Conservation (phyloP, 768 basidiomycete species). For the Trametes coccinea region DNA sequence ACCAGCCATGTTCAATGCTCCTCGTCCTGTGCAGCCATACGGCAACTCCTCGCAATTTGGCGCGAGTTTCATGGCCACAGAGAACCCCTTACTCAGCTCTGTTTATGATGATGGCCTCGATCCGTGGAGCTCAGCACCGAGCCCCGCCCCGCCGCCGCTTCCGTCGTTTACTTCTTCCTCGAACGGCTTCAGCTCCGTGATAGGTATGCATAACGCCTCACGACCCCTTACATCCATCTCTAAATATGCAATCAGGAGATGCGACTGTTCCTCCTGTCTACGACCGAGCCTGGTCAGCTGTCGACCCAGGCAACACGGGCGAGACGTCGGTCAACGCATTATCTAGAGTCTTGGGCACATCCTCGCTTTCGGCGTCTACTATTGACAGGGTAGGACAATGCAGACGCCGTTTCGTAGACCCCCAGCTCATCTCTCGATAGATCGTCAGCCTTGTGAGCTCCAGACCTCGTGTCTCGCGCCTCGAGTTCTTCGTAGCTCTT, state of each 20-base stretch:
- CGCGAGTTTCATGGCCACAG: slow-evolving; percentile 63
- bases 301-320: slow-evolving; percentile 70
- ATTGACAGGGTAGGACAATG: slow-evolving; percentile 74
- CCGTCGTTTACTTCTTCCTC: slow-evolving; percentile 48
- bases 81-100: slow-evolving; percentile 69
- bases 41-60: slow-evolving; percentile 59
- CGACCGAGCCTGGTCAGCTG: slow-evolving; percentile 66
- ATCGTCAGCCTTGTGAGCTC: slow-evolving; percentile 90
- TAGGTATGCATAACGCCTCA: slow-evolving; percentile 44
- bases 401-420: no score
- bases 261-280: slow-evolving; percentile 82
- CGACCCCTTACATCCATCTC: not conserved
- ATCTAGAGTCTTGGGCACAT: slow-evolving; percentile 77
- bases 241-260: slow-evolving; percentile 50
- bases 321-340: slow-evolving; percentile 83
- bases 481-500: slow-evolving; percentile 90
- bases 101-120: slow-evolving; percentile 76
- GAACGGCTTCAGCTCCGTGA: slow-evolving; percentile 65
- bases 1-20: slow-evolving; percentile 76
- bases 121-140: slow-evolving; percentile 77
- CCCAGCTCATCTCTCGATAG: slow-evolving; percentile 38
- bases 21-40: slow-evolving; percentile 72
- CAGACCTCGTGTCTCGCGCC: slow-evolving; percentile 74
- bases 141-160: slow-evolving; percentile 64
- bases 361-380: slow-evolving; percentile 75